Evolutionary conservation across 768 basidiomycete genomes (phyloP).

Genomic region (Hirschioporus abietinus): DNA sequence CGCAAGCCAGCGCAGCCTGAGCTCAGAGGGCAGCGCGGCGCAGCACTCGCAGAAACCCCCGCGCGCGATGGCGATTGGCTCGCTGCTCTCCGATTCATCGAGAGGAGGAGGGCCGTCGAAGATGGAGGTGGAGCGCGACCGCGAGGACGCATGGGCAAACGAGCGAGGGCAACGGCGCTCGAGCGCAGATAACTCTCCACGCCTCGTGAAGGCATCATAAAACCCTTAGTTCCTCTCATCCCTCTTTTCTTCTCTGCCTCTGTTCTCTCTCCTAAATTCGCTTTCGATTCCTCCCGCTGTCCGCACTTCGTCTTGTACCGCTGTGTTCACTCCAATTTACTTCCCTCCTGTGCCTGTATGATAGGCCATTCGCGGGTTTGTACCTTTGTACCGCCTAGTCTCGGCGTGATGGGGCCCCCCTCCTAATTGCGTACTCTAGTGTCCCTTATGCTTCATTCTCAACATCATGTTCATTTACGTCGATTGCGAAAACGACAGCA

Average conservation of each 20-base stretch:
- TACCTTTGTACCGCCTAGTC: background rate
- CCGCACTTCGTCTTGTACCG: background rate
- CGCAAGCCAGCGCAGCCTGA: constrained; percentile 30
- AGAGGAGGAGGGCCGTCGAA: background rate
- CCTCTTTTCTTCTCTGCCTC: constrained; percentile 6
- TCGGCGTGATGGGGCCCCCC: background rate
- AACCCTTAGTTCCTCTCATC: constrained; percentile 16
- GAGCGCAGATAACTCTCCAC: background rate
- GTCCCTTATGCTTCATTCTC: background rate
- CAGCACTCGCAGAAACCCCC: constrained; percentile 68
- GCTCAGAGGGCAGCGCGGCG: constrained; percentile 43
- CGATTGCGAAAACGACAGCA: background rate
- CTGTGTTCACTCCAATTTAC: background rate
- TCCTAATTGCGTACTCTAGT: background rate
- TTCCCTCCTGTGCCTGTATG: background rate
- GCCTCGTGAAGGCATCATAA: background rate
- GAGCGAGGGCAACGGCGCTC: background rate
- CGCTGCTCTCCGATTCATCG: constrained; percentile 43
- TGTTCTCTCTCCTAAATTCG: constrained; percentile 3
- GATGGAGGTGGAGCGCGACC: constrained; percentile 26
- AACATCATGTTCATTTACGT: background rate
- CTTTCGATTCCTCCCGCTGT: background rate
- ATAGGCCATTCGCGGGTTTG: background rate
- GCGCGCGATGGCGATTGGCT: constrained; percentile 77
- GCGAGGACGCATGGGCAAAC: constrained; percentile 15